A percentile compares a stretch with the other conserved stretches of the same genome.
Evolutionary conservation across 1,284 basidiomycete genomes (phyloP).

Genomic region (Malassezia dermatis): DNA sequence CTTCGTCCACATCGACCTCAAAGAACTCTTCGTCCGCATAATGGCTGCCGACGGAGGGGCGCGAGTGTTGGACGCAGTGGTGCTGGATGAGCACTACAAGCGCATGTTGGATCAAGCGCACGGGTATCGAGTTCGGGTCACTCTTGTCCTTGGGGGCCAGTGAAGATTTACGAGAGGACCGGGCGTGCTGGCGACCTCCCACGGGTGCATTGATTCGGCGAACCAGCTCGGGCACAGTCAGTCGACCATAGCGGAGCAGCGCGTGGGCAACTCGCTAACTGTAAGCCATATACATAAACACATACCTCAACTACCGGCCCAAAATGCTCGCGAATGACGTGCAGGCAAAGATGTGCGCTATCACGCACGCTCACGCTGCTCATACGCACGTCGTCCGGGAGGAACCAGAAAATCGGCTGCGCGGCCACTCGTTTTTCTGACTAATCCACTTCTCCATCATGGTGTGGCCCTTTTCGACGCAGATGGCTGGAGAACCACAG

Average conservation of each 20-base stretch:
- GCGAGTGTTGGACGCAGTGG: constrained; percentile 53
- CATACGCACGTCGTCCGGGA: constrained; percentile 5
- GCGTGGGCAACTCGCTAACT: constrained; percentile 60
- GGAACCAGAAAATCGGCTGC: background rate
- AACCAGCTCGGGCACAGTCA: constrained; percentile 56
- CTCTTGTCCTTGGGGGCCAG: background rate
- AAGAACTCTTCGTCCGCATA: constrained; percentile 42
- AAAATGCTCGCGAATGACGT: constrained; percentile 68
- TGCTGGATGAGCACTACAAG: constrained; percentile 81
- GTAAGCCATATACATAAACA: background rate
- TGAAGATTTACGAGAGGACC: constrained; percentile 13
- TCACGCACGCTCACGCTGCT: constrained; percentile 30
- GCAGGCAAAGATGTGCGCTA: constrained; percentile 56
- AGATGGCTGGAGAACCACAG: background rate
- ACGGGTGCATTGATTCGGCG: constrained; percentile 28
- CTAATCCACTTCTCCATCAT: background rate
- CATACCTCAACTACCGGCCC: constrained; percentile 65
- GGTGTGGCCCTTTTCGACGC: constrained; percentile 15
- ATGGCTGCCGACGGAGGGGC: constrained; percentile 17
- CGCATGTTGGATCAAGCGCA: constrained; percentile 61
- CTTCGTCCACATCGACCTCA: constrained; percentile 48
- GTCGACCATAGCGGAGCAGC: constrained; percentile 72
- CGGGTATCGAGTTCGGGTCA: constrained; percentile 52
- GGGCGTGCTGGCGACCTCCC: background rate
- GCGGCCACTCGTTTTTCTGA: background rate